phyloP scores from a whole-genome alignment of 495 filamentous ascomycete species.

The Tetracladium marchalianum region DNA sequence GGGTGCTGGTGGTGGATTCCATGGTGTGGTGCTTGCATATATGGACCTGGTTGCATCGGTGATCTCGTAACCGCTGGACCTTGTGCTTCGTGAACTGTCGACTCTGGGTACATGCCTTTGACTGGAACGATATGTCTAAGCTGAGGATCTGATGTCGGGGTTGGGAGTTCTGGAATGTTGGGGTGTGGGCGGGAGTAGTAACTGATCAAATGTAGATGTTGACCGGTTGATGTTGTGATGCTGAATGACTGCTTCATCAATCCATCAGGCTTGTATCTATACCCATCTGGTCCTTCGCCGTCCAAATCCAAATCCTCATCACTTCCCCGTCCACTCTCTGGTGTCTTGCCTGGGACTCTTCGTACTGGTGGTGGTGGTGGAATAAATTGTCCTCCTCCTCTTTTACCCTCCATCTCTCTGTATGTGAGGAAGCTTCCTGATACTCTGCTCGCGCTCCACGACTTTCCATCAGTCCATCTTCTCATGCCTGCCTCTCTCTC shows the following conservation, averaged over 20 bases:
- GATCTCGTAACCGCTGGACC: conserved; percentile 32
- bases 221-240: conserved; percentile 81
- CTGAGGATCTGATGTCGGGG: conserved; percentile 70
- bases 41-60: conserved; percentile 36
- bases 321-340: conserved; percentile 66
- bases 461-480: conserved; percentile 97
- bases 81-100: conserved; percentile 76
- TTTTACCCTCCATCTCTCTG: conserved; percentile 97
- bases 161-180: conserved; percentile 54
- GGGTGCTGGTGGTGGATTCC: conserved; percentile 35
- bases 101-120: conserved; percentile 95
- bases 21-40: conserved; percentile 29
- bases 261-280: conserved; percentile 93
- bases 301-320: conserved; percentile 68
- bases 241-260: conserved; percentile 99
- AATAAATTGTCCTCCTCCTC: conserved; percentile 55
- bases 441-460: conserved; percentile 95
- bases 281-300: conserved; percentile 88
- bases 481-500: conserved; percentile 97
- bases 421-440: conserved; percentile 98
- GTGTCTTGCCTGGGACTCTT: conserved; percentile 58
- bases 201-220: conserved; percentile 93
- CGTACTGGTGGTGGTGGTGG: conserved; percentile 36
- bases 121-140: conserved; percentile 74
- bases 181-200: conserved; percentile 80